Percentiles rank a stretch among this genome's conserved stretches.
Conservation (phyloP, 371 early-diverging fungal species). For the Mortierella sp. region DNA sequence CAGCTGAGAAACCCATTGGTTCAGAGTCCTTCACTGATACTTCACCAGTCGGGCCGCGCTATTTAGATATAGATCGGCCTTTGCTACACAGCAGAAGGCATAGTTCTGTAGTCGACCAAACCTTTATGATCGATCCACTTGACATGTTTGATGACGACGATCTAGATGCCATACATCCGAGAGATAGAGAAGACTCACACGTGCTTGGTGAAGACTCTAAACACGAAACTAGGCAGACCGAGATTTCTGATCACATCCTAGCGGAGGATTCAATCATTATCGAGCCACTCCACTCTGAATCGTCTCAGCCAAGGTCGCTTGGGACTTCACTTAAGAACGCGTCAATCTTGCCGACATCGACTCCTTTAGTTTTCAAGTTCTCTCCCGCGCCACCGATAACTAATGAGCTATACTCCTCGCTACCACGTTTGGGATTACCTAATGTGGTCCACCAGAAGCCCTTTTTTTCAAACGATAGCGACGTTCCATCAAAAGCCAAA, state of each 20-base stretch:
- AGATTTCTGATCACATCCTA: not conserved
- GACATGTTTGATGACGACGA: not conserved
- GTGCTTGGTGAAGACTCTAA: not conserved
- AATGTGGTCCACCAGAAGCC: slow-evolving; percentile 70
- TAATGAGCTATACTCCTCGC: slow-evolving; percentile 26
- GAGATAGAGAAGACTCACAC: not conserved
- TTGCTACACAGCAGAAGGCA: slow-evolving; percentile 8
- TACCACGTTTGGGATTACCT: slow-evolving; percentile 49
- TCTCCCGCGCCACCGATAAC: slow-evolving; percentile 26
- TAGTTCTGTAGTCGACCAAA: slow-evolving; percentile 10
- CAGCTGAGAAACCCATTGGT: not conserved
- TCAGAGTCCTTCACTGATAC: not conserved
- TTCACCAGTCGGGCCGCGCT: no score
- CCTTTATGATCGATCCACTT: slow-evolving; percentile 8
- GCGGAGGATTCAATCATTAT: slow-evolving; percentile 32
- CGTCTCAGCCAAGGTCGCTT: not conserved
- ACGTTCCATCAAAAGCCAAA: slow-evolving; percentile 64
- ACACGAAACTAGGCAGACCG: not conserved
- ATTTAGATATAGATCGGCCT: not conserved
- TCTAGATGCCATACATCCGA: not conserved
- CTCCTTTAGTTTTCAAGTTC: slow-evolving; percentile 11
- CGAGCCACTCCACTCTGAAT: not conserved
- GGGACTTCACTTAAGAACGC: not conserved
- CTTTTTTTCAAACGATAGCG: slow-evolving; percentile 68
- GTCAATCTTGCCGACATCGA: not conserved